Conservation (phyloP, 106 monocot species). For the Dioscorea alata region DNA sequence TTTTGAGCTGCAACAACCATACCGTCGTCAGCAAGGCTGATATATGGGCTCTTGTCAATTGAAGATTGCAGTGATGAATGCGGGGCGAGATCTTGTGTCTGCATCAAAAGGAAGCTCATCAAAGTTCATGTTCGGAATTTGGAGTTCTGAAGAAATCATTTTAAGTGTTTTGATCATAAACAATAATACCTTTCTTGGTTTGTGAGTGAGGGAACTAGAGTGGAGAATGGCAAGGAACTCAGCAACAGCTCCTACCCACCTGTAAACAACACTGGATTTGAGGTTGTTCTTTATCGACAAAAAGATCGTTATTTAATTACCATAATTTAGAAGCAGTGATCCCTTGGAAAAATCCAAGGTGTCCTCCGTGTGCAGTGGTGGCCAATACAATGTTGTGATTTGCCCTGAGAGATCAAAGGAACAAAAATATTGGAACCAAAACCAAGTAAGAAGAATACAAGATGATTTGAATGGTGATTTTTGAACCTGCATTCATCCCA, state of each 20-base stretch:
- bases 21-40: slow-evolving; percentile 72
- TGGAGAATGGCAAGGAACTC: slow-evolving; percentile 69
- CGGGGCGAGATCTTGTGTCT: slow-evolving; percentile 17
- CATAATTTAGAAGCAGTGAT: slow-evolving; percentile 63
- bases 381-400: slow-evolving; percentile 92
- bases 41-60: slow-evolving; percentile 75
- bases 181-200: slow-evolving; percentile 43
- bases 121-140: not conserved
- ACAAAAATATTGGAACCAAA: not conserved
- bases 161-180: not conserved
- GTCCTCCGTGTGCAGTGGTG: slow-evolving; percentile 80
- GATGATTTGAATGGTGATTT: not conserved
- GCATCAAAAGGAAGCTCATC: not conserved
- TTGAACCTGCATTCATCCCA: slow-evolving; percentile 94
- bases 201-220: slow-evolving; percentile 52
- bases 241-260: slow-evolving; percentile 84
- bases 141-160: not conserved
- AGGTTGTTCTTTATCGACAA: not conserved
- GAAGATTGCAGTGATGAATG: slow-evolving; percentile 50
- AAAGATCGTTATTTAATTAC: slow-evolving; percentile 21
- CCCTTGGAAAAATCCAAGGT: slow-evolving; percentile 90
- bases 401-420: slow-evolving; percentile 29
- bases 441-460: not conserved
- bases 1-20: slow-evolving; percentile 46
- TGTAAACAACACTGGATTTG: slow-evolving; percentile 15